These are phyloP conservation scores for Dryadomyces quercivorus DNA, from an alignment of 2,329 filamentous ascomycete genomes.

Conservation along the genomic window DNA sequence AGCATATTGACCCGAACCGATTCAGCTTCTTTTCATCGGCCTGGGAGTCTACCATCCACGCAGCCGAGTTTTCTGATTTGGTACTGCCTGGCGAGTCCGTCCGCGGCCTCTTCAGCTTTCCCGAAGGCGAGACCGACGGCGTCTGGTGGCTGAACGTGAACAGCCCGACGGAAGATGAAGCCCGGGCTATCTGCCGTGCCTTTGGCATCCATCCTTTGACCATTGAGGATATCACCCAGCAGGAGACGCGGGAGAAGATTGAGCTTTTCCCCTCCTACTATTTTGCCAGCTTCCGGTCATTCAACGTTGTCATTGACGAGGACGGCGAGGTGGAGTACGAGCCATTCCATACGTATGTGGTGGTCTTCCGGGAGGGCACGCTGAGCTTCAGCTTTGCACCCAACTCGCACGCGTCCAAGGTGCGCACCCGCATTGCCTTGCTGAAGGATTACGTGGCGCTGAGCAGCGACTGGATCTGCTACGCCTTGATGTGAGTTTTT, in stretches of 20 bases:
- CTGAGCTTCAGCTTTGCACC: slow-evolving; percentile 87
- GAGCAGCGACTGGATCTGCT: slow-evolving; percentile 97
- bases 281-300: slow-evolving; percentile 94
- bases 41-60: slow-evolving; percentile 85
- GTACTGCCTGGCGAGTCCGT: slow-evolving; percentile 84
- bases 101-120: slow-evolving; percentile 67
- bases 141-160: slow-evolving; percentile 99
- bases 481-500: slow-evolving; percentile 72
- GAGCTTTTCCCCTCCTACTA: slow-evolving; percentile 97
- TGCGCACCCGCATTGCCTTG: slow-evolving; percentile 81
- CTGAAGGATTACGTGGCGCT: slow-evolving; percentile 91
- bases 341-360: slow-evolving; percentile 90
- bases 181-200: slow-evolving; percentile 77
- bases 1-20: slow-evolving; percentile 54
- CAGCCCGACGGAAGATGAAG: slow-evolving; percentile 78
- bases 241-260: slow-evolving; percentile 96
- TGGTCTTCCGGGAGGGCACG: slow-evolving; percentile 92
- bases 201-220: slow-evolving; percentile 95
- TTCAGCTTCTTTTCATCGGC: slow-evolving; percentile 98
- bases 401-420: slow-evolving; percentile 77
- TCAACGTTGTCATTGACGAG: slow-evolving; percentile 67
- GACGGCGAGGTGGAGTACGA: slow-evolving; percentile 75
- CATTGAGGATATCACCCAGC: slow-evolving; percentile 88
- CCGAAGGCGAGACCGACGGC: slow-evolving; percentile 53
- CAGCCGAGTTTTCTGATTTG: slow-evolving; percentile 75